These are phyloP conservation scores for Cordyceps fumosorosea DNA, from an alignment of 2,329 filamentous ascomycete species.

Conservation along the genomic window DNA sequence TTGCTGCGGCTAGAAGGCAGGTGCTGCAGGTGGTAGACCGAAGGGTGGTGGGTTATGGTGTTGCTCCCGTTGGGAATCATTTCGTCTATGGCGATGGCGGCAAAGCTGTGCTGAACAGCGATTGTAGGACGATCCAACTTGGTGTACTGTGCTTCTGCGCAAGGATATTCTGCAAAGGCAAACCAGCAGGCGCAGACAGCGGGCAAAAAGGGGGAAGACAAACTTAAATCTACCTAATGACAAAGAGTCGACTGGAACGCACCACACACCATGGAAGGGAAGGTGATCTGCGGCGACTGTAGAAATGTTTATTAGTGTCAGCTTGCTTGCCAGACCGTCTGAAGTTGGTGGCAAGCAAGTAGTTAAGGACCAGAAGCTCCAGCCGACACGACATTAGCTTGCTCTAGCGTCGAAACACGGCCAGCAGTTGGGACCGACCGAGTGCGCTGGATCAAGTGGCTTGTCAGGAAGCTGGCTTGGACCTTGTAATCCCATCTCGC, in stretches of 20 bases:
- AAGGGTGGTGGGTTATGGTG: conserved; percentile 38
- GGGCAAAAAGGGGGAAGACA: too few species aligned
- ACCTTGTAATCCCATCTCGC: background rate
- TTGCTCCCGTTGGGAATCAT: conserved; percentile 38
- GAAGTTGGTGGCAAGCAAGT: background rate
- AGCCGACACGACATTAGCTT: background rate
- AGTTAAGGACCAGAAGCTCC: background rate
- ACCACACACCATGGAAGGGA: too few species aligned
- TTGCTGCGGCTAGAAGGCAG: conserved; percentile 22
- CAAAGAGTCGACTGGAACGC: too few species aligned
- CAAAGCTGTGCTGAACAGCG: background rate
- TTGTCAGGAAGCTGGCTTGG: background rate
- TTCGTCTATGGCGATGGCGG: background rate
- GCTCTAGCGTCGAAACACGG: background rate
- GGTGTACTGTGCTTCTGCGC: background rate
- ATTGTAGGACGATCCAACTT: background rate
- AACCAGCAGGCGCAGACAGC: background rate
- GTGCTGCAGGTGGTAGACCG: conserved; percentile 36
- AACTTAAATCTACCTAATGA: too few species aligned
- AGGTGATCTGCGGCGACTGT: too few species aligned
- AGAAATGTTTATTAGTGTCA: too few species aligned
- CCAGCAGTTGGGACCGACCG: background rate
- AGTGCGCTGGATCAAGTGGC: too few species aligned
- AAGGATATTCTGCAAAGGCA: background rate
- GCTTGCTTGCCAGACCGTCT: background rate